These are phyloP conservation scores for Aspergillus panamensis DNA, from an alignment of 495 filamentous ascomycete genomes.

Conservation along the genomic window DNA sequence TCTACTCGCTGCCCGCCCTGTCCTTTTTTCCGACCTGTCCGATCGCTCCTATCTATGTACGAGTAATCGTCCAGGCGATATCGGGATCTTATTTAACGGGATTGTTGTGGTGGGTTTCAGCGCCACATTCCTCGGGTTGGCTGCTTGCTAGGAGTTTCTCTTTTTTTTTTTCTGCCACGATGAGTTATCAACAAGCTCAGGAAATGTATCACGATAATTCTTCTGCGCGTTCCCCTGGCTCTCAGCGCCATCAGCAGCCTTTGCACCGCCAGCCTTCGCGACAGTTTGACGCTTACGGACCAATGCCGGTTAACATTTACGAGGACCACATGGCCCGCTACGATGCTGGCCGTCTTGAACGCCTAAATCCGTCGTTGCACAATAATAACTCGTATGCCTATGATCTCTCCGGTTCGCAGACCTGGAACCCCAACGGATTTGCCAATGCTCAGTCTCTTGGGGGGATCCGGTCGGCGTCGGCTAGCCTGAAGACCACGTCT, in stretches of 20 bases:
- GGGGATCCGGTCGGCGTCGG: slow-evolving; percentile 52
- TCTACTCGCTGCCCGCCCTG: slow-evolving; percentile 5
- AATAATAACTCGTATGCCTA: slow-evolving; percentile 52
- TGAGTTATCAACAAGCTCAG: slow-evolving; percentile 57
- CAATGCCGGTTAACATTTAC: slow-evolving; percentile 59
- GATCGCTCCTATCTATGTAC: slow-evolving; percentile 40
- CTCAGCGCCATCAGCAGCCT: slow-evolving; percentile 60
- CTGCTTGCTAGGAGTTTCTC: slow-evolving; percentile 28
- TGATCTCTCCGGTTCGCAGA: slow-evolving; percentile 60
- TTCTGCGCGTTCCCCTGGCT: slow-evolving; percentile 57
- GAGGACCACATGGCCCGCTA: slow-evolving; percentile 61
- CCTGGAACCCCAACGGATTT: slow-evolving; percentile 61
- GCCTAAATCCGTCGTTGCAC: slow-evolving; percentile 53
- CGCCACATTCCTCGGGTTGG: slow-evolving; percentile 42
- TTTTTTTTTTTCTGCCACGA: slow-evolving; percentile 28
- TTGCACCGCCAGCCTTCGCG: slow-evolving; percentile 65
- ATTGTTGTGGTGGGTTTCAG: slow-evolving; percentile 43
- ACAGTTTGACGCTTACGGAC: slow-evolving; percentile 64
- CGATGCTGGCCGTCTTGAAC: slow-evolving; percentile 58
- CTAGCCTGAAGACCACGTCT: slow-evolving; percentile 53
- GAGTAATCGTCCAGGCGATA: slow-evolving; percentile 25
- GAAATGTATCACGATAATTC: slow-evolving; percentile 62
- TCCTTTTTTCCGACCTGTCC: slow-evolving; percentile 17
- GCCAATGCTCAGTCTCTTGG: slow-evolving; percentile 50
- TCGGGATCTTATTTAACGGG: slow-evolving; percentile 31